phyloP scores from a whole-genome alignment of 768 basidiomycete species.

The Rhizopogon roseolus region DNA sequence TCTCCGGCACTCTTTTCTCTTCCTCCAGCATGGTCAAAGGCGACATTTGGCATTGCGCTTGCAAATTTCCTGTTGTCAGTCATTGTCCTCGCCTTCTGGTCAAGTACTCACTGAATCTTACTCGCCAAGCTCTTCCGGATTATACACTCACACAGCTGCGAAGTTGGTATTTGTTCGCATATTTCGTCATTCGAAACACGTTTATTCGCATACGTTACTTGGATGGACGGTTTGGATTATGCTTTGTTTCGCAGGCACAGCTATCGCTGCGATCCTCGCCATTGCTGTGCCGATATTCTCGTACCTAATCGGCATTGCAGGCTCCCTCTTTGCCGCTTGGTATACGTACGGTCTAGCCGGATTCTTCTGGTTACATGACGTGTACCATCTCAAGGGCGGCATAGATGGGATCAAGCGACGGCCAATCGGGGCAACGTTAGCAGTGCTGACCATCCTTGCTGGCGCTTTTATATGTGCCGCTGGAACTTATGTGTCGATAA shows the following conservation, averaged over 20 bases:
- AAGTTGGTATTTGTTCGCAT: constrained; percentile 50
- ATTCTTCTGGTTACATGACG: constrained; percentile 51
- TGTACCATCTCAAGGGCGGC: constrained; percentile 37
- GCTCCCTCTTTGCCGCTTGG: constrained; percentile 54
- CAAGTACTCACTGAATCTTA: not conserved
- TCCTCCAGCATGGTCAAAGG: constrained; percentile 45
- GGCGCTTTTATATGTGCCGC: constrained; percentile 51
- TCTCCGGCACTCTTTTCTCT: constrained; percentile 46
- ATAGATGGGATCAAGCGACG: constrained; percentile 25
- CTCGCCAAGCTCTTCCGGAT: constrained; percentile 33
- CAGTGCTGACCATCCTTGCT: constrained; percentile 38
- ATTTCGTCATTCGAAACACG: constrained; percentile 43
- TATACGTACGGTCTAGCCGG: constrained; percentile 51
- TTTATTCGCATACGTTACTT: constrained; percentile 45
- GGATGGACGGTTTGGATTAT: constrained; percentile 46
- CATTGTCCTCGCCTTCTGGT: not conserved
- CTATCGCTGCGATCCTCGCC: constrained; percentile 42
- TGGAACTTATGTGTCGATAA: constrained; percentile 48
- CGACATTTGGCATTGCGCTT: constrained; percentile 43
- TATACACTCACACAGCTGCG: constrained; percentile 49
- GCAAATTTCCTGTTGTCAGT: constrained; percentile 47
- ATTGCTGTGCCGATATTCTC: constrained; percentile 52
- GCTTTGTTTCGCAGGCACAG: constrained; percentile 32
- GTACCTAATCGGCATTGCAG: constrained; percentile 47
- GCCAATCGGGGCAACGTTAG: constrained; percentile 30